Base-by-base conservation (phyloP, 2,329 filamentous ascomycete genomes). In the Aspergillus proliferans region DNA sequence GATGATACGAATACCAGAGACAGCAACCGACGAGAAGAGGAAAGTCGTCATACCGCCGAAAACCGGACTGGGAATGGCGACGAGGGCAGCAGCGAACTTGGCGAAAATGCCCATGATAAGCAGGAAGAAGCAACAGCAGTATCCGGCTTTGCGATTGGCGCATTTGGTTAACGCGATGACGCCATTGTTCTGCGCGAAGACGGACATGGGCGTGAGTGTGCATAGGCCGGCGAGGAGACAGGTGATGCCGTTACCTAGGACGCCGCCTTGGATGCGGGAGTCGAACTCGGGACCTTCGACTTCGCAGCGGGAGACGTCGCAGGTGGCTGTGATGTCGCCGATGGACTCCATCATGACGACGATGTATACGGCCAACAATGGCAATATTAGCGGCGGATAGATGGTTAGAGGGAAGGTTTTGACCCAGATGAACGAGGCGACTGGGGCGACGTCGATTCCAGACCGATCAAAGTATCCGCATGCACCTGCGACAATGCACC, bases 41-140 rank as follows among this genome's bases (percentile, higher is more conserved):
- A 87, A 87, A 0, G 83, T 85, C 0, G 80, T 75, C 70, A 76
- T 73, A 8, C 71, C 72, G 47, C 73, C 73, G 2, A 75, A 58
- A 3, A 75, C 72, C 3, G 71, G 49, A 3, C 70, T 66, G 0
- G 84, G 84, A 54, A 87, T 87, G 7, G 82, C 74, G 0, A 85
- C 82, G 4, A 87, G 76, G 0, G 84, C 79, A 0, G 83, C 84
- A 2, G 83, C 83, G 54, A 87, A 87, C 59, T 87, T 87, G 47
- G 82, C 79, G 61, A 87, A 86, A 45, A 87, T 74, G 6, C 84
- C 84, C 80, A 86, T 86, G 50, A 87, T 61, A 28, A 87, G 67
- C 18, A 87, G 72, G 72, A 84, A 86, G 56, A 81, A 78, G 59
- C 81, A 83, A 58, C 78, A 81, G 51, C 77, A 81, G 68, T 84